Conservation (phyloP, 306 rosid species). For the Vachellia collinsii region DNA sequence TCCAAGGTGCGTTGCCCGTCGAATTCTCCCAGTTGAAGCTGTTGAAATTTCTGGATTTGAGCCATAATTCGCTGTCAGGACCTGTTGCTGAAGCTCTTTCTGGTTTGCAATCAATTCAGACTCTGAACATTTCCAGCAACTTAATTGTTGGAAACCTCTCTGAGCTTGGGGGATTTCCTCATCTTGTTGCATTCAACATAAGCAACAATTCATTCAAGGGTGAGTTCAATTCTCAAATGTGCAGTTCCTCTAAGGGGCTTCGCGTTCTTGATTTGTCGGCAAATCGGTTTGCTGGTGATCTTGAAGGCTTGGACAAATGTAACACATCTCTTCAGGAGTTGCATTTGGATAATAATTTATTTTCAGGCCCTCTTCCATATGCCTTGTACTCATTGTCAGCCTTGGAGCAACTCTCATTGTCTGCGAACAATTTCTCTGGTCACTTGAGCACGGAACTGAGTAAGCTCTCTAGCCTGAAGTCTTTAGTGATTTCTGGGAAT, state of each 20-base stretch:
- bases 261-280: constrained; percentile 49
- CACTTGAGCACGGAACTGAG: constrained; percentile 51
- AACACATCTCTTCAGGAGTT: constrained; percentile 50
- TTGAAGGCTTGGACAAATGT: constrained; percentile 51
- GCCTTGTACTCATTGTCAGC: constrained; percentile 45
- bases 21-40: constrained; percentile 50
- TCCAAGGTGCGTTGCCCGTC: constrained; percentile 52
- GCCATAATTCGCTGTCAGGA: constrained; percentile 59
- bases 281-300: constrained; percentile 47
- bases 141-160: constrained; percentile 36
- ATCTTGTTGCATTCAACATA: constrained; percentile 54
- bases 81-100: constrained; percentile 42
- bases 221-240: constrained; percentile 42
- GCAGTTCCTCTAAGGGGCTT: constrained; percentile 49
- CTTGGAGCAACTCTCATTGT: constrained; percentile 53
- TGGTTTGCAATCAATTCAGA: constrained; percentile 49
- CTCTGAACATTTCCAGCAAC: constrained; percentile 59
- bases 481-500: constrained; percentile 48
- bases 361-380: constrained; percentile 53
- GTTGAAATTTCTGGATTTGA: constrained; percentile 55
- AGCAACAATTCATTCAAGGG: constrained; percentile 59
- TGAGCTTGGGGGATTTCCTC: constrained; percentile 38
- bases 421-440: constrained; percentile 54
- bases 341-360: constrained; percentile 43
- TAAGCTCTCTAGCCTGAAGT: constrained; percentile 56